Percentiles rank a stretch among this genome's conserved stretches.
Evolutionary conservation across 768 basidiomycete genomes (phyloP).

Genomic region (Lepiota venenata): DNA sequence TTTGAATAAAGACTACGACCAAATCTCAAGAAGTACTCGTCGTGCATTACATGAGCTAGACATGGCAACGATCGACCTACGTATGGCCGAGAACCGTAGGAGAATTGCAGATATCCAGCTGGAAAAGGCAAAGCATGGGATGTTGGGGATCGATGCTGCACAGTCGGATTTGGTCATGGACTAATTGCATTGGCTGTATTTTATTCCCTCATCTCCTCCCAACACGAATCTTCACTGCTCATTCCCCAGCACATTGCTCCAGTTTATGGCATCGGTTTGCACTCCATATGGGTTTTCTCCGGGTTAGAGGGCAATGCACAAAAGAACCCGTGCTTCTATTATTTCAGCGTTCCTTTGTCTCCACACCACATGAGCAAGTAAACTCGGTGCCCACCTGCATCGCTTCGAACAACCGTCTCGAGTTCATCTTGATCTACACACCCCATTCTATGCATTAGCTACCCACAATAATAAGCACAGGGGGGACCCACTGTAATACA

Average conservation of each 20-base stretch:
- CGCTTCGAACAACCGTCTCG: conserved; percentile 58
- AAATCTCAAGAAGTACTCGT: conserved; percentile 17
- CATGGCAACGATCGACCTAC: conserved; percentile 54
- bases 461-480: neutral
- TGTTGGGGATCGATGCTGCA: conserved; percentile 51
- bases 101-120: conserved; percentile 55
- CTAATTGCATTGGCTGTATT: no score
- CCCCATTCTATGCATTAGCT: neutral
- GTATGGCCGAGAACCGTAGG: conserved; percentile 54
- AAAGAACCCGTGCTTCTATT: conserved; percentile 62
- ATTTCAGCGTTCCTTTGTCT: neutral
- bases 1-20: conserved; percentile 3
- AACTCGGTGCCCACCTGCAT: conserved; percentile 55
- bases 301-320: conserved; percentile 69
- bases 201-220: neutral
- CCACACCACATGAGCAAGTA: neutral
- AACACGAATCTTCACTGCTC: neutral
- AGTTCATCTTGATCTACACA: conserved; percentile 55
- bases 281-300: conserved; percentile 62
- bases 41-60: conserved; percentile 63
- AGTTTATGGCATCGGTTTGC: conserved; percentile 49
- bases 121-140: conserved; percentile 59
- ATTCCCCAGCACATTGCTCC: neutral
- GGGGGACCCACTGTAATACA: conserved; percentile 49
- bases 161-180: neutral